These are phyloP conservation scores for Castanea sativa DNA, from an alignment of 306 rosid genomes.

Conservation along the genomic window DNA sequence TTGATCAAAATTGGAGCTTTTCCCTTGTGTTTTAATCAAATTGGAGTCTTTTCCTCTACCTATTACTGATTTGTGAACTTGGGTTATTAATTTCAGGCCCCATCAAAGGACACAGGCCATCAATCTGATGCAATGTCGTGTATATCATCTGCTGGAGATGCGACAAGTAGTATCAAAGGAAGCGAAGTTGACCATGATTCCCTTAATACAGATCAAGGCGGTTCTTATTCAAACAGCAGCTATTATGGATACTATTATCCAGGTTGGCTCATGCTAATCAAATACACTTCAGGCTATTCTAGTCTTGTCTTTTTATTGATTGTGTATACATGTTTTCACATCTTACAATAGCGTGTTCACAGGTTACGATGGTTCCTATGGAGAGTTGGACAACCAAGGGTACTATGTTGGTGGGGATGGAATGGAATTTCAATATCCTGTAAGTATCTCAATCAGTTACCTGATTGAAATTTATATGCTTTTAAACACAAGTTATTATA, in stretches of 20 bases:
- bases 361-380: slow-evolving; percentile 65
- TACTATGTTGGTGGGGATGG: slow-evolving; percentile 58
- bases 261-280: slow-evolving; percentile 47
- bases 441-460: slow-evolving; percentile 33
- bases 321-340: slow-evolving; percentile 36
- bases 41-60: background rate
- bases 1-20: background rate
- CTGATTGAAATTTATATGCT: background rate
- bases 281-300: slow-evolving; percentile 1
- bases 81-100: slow-evolving; percentile 37
- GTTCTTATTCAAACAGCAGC: slow-evolving; percentile 34
- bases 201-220: slow-evolving; percentile 35
- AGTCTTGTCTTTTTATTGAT: slow-evolving; percentile 12
- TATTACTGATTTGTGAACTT: slow-evolving; percentile 1
- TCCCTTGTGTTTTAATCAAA: background rate
- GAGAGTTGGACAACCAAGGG: slow-evolving; percentile 65
- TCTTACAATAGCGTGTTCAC: slow-evolving; percentile 54
- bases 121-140: slow-evolving; percentile 68
- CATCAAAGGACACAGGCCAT: slow-evolving; percentile 51
- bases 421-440: slow-evolving; percentile 64
- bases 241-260: slow-evolving; percentile 70
- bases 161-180: slow-evolving; percentile 44
- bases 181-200: slow-evolving; percentile 49
- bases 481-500: too few relatives aligned
- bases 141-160: slow-evolving; percentile 55